A percentile compares a stretch with the other conserved stretches of the same genome.
These are phyloP conservation scores for Malania oleifera DNA, from an alignment of 164 flowering plant species.

Conservation along the genomic window DNA sequence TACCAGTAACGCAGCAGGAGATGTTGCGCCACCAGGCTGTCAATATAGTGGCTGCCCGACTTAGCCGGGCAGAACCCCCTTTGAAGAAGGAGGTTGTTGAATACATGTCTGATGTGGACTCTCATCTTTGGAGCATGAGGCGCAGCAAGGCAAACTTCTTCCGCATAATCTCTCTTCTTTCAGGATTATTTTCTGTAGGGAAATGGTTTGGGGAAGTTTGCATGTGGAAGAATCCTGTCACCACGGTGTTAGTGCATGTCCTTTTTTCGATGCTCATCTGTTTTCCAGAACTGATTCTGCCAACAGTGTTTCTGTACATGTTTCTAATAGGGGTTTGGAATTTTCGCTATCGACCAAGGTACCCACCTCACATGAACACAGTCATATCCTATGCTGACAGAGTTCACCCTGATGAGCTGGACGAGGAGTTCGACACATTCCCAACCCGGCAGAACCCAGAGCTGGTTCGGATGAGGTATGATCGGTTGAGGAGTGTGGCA, in stretches of 20 bases:
- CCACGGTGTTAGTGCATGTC: slow-evolving; percentile 44
- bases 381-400: slow-evolving; percentile 47
- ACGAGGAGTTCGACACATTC: slow-evolving; percentile 58
- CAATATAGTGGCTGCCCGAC: slow-evolving; percentile 44
- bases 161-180: slow-evolving; percentile 38
- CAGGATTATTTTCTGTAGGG: slow-evolving; percentile 33
- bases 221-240: slow-evolving; percentile 49
- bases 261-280: slow-evolving; percentile 47
- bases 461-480: slow-evolving; percentile 46
- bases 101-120: slow-evolving; percentile 52
- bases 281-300: slow-evolving; percentile 52
- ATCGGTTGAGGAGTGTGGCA: slow-evolving; percentile 52
- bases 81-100: slow-evolving; percentile 54
- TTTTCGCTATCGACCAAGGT: slow-evolving; percentile 30
- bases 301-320: slow-evolving; percentile 60
- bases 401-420: slow-evolving; percentile 48
- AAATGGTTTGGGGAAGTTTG: slow-evolving; percentile 61
- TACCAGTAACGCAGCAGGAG: slow-evolving; percentile 40
- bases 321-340: slow-evolving; percentile 54
- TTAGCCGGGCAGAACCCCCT: slow-evolving; percentile 69
- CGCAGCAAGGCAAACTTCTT: slow-evolving; percentile 62
- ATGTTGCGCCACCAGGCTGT: slow-evolving; percentile 49
- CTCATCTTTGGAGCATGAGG: slow-evolving; percentile 75
- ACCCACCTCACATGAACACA: slow-evolving; percentile 66
- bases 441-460: slow-evolving; percentile 40